Base-by-base conservation (phyloP, 1,284 basidiomycete species). In the Entoloma clypeatum region DNA sequence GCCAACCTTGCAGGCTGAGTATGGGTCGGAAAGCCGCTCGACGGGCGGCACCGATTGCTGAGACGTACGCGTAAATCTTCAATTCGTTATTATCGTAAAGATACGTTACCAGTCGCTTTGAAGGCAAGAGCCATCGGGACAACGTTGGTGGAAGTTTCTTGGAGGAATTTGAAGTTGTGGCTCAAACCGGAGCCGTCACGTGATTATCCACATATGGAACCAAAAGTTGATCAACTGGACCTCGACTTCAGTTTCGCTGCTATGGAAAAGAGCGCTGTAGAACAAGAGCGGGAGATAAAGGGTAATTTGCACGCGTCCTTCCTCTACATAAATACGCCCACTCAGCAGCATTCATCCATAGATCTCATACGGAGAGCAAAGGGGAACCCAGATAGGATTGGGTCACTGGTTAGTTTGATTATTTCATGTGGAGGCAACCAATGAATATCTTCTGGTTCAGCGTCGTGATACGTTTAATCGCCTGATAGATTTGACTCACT, bases 51-150 rank as follows among this genome's bases (percentile, higher is more conserved):
- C 61, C 63, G 43, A 62, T 52, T 45, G 65, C 75, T 78, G 47
- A 10, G 46, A n/a, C n/a, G n/a, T n/a, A n/a, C n/a, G n/a, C n/a
- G n/a, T n/a, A n/a, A n/a, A n/a, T n/a, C n/a, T n/a, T n/a, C n/a
- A n/a, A n/a, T n/a, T n/a, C n/a, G n/a, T n/a, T n/a, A n/a, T n/a
- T n/a, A n/a, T n/a, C n/a, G n/a, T 23, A 25, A 14, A 6, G 26
- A 16, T 7, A 29, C 21, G 26, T 45, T 48, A 77, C 77, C 67
- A 62, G 72, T 64, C 49, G 68, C 59, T 57, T 65, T 73, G 46
- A 79, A 58, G 26, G 68, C 56, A 57, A 76, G 65, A 52, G 76
- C 74, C 77, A 81, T 81, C 51, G 45, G n/a, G n/a, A n/a, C n/a
- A n/a, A n/a, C n/a, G n/a, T n/a, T 52, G 51, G 51, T 48, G 34